Evolutionary conservation across 2,329 filamentous ascomycete species (phyloP).

Genomic region (Colletotrichum scovillei): DNA sequence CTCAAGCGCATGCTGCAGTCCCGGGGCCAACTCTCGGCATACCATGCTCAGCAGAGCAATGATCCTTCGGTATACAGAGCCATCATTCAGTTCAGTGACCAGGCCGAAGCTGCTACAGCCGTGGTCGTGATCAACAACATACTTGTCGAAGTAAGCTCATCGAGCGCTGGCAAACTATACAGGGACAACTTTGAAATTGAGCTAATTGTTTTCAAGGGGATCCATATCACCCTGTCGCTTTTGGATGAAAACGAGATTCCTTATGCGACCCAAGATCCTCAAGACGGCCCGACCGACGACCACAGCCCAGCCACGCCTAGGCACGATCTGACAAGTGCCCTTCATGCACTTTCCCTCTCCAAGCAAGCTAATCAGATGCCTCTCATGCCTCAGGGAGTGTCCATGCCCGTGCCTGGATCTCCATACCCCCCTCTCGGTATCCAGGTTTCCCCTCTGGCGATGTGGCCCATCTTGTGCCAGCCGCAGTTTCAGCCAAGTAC

Average conservation of each 20-base stretch:
- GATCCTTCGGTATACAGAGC: constrained; percentile 16
- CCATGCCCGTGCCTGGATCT: neutral
- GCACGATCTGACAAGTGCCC: constrained; percentile 19
- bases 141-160: constrained; percentile 20
- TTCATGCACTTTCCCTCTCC: constrained; percentile 27
- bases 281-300: neutral
- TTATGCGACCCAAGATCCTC: neutral
- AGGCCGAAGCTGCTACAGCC: constrained; percentile 5
- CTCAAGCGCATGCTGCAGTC: constrained; percentile 26
- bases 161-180: too few species aligned
- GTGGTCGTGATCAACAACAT: constrained; percentile 21
- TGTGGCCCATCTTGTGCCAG: constrained; percentile 49
- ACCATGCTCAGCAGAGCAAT: constrained; percentile 6
- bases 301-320: neutral
- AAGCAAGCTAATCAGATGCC: constrained; percentile 1
- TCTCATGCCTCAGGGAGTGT: neutral
- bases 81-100: constrained; percentile 19
- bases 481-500: constrained; percentile 42
- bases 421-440: constrained; percentile 32
- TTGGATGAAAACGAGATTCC: neutral
- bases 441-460: constrained; percentile 41
- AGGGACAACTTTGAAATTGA: too few species aligned
- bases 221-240: constrained; percentile 20
- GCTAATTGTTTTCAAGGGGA: constrained; percentile 12
- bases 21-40: constrained; percentile 20